These are phyloP conservation scores for Phialophora verrucosa DNA, from an alignment of 2,329 filamentous ascomycete genomes.

Conservation along the genomic window DNA sequence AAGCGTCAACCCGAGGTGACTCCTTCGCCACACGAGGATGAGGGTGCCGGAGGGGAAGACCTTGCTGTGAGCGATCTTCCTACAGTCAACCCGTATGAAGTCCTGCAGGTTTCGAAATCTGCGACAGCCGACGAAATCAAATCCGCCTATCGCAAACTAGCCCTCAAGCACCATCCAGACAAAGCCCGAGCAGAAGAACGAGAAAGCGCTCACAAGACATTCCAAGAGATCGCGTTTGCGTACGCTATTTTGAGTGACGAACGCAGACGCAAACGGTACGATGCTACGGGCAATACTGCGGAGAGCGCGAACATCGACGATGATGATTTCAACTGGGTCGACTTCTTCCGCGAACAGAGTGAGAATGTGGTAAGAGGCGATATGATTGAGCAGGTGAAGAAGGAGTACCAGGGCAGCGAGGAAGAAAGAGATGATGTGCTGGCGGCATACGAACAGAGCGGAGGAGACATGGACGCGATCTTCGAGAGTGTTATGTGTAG, in stretches of 20 bases:
- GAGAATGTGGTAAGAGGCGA: conserved; percentile 74
- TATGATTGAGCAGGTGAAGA: conserved; percentile 75
- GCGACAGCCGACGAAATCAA: conserved; percentile 83
- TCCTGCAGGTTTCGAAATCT: conserved; percentile 72
- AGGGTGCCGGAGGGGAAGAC: conserved; percentile 53
- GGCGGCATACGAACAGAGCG: conserved; percentile 71
- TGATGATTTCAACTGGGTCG: conserved; percentile 85
- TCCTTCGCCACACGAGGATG: neutral
- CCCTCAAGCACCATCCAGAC: conserved; percentile 84
- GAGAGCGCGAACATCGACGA: conserved; percentile 75
- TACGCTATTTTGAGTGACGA: conserved; percentile 91
- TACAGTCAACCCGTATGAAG: conserved; percentile 76
- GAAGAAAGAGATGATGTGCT: conserved; percentile 84
- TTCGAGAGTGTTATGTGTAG: conserved; percentile 89
- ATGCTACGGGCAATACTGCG: conserved; percentile 85
- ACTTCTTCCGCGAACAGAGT: conserved; percentile 87
- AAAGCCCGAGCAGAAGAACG: conserved; percentile 74
- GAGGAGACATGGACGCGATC: conserved; percentile 77
- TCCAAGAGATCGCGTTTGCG: conserved; percentile 90
- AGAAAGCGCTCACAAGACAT: conserved; percentile 74
- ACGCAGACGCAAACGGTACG: conserved; percentile 80
- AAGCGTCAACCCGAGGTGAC: conserved; percentile 22
- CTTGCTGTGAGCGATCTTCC: conserved; percentile 65
- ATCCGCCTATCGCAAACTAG: conserved; percentile 81
- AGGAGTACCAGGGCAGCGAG: conserved; percentile 80